phyloP scores from a whole-genome alignment of 2,329 filamentous ascomycete genomes.

The Phaeosphaeriaceae sp. region DNA sequence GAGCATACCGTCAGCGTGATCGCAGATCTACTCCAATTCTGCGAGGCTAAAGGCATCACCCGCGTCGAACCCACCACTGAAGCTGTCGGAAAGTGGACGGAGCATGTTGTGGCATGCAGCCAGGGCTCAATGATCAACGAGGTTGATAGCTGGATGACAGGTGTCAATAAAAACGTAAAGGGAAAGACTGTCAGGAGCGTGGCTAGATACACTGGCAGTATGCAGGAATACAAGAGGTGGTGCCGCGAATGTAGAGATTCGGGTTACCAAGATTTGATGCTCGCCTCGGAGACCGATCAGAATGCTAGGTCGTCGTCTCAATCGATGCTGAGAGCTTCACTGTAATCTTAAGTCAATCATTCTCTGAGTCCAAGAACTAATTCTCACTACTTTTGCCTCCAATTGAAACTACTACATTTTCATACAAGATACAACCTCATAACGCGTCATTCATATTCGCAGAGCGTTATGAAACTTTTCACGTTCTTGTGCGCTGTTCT shows the following conservation, averaged over 20 bases:
- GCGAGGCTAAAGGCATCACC: slow-evolving; percentile 32
- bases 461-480: too few species aligned
- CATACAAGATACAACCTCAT: too few species aligned
- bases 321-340: too few species aligned
- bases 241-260: slow-evolving; percentile 26
- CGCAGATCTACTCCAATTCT: slow-evolving; percentile 42
- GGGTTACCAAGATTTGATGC: slow-evolving; percentile 30
- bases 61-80: too few species aligned
- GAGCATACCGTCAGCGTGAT: slow-evolving; percentile 53
- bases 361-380: too few species aligned
- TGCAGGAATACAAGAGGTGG: slow-evolving; percentile 52
- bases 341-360: too few species aligned
- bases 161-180: slow-evolving; percentile 60
- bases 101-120: slow-evolving; percentile 57
- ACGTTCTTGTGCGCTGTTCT: too few species aligned
- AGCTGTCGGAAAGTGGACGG: too few species aligned
- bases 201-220: slow-evolving; percentile 57
- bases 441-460: too few species aligned
- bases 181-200: slow-evolving; percentile 52
- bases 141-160: slow-evolving; percentile 65
- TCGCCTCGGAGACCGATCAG: not conserved
- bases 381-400: too few species aligned
- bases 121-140: slow-evolving; percentile 56
- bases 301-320: too few species aligned
- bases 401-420: too few species aligned